Percentiles rank a stretch among this genome's conserved stretches.
Conservation (phyloP, 2,329 filamentous ascomycete genomes). For the Aureobasidium sp. region DNA sequence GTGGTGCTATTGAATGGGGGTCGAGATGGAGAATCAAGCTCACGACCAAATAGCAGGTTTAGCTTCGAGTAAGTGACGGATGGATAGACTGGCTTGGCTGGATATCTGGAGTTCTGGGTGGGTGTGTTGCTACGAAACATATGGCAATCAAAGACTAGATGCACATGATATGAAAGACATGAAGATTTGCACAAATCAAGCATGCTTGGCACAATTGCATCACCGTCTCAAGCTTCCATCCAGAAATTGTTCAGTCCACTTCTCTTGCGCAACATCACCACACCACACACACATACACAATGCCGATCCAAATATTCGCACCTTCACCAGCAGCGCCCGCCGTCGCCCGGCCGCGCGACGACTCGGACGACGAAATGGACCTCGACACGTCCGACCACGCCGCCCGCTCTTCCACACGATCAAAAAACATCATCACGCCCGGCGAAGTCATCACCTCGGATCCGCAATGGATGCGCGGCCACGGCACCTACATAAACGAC, state of each 20-base stretch:
- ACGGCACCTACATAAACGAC: slow-evolving; percentile 71
- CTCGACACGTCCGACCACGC: slow-evolving; percentile 43
- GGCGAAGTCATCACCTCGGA: slow-evolving; percentile 83
- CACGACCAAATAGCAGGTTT: neutral
- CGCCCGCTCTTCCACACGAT: slow-evolving; percentile 33
- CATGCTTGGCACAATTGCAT: slow-evolving; percentile 4
- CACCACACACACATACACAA: slow-evolving; percentile 23
- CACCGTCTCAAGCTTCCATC: neutral
- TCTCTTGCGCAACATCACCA: neutral
- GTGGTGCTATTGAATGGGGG: neutral
- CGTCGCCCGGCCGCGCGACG: slow-evolving; percentile 20
- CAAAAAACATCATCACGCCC: slow-evolving; percentile 65
- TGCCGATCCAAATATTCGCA: slow-evolving; percentile 53
- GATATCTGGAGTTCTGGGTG: neutral
- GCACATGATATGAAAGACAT: neutral
- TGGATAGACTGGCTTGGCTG: neutral
- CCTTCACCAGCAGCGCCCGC: slow-evolving; percentile 36
- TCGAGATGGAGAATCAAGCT: neutral
- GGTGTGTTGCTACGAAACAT: neutral
- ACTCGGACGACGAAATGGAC: slow-evolving; percentile 33
- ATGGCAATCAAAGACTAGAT: neutral
- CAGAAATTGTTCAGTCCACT: neutral
- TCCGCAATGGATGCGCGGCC: slow-evolving; percentile 96
- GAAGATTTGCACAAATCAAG: neutral
- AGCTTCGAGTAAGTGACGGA: neutral